Evolutionary conservation across 2,329 filamentous ascomycete genomes (phyloP).

Genomic region (Calcarisporium arbuscula): DNA sequence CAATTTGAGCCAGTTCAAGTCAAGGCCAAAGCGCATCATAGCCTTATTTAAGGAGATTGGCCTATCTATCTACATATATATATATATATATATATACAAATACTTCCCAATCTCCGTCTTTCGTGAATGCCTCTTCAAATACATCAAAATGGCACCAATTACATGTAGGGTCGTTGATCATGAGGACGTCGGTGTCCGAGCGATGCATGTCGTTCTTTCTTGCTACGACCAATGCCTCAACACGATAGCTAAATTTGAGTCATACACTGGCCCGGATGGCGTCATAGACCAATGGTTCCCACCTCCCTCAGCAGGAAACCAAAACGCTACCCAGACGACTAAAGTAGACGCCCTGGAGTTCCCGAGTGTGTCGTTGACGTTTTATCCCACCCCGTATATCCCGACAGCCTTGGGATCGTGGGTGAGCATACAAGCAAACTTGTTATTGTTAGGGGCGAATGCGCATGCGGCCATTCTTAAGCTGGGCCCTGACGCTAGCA

Average conservation of each 20-base stretch:
- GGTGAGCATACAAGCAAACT: conserved; percentile 6
- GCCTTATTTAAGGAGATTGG: too few species aligned
- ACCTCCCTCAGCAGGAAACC: background rate
- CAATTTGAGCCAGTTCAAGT: background rate
- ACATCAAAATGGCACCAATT: conserved; percentile 5
- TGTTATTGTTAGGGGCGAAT: conserved; percentile 4
- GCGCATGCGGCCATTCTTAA: conserved; percentile 5
- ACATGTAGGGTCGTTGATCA: conserved; percentile 6
- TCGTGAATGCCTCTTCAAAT: too few species aligned
- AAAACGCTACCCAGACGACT: background rate
- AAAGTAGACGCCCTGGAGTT: conserved; percentile 4
- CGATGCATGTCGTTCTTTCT: conserved; percentile 4
- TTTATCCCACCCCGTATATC: conserved; percentile 1
- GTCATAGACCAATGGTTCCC: conserved; percentile 4
- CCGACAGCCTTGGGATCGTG: background rate
- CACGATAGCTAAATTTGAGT: conserved; percentile 4
- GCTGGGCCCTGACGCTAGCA: too few species aligned
- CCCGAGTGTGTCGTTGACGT: conserved; percentile 4
- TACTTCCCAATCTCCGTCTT: background rate
- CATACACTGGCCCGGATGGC: conserved; percentile 3
- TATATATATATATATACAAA: background rate
- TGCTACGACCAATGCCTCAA: conserved; percentile 2
- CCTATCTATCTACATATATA: too few species aligned
- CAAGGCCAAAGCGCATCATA: too few species aligned
- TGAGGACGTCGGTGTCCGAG: conserved; percentile 1